phyloP scores from a whole-genome alignment of 352 stramenopile genomes.

The Globisporangium takayamanum region DNA sequence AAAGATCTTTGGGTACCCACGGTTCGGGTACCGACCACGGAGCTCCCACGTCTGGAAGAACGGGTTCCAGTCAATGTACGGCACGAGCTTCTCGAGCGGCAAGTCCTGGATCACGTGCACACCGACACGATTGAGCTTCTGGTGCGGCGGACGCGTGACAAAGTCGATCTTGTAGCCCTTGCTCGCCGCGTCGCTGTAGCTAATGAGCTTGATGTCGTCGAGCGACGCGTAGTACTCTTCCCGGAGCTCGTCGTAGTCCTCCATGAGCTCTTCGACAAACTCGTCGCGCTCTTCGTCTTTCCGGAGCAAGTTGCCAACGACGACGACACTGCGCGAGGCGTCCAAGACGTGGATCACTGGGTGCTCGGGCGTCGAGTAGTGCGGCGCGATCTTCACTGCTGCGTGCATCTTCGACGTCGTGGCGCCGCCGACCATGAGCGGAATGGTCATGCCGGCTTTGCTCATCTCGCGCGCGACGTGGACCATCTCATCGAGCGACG shows the following conservation, averaged over 20 bases:
- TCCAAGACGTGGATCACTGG: conserved; percentile 98
- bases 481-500: conserved; percentile 98
- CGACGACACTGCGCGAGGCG: conserved; percentile 93
- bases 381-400: conserved; percentile 95
- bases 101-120: conserved; percentile 86
- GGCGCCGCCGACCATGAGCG: conserved; percentile 95
- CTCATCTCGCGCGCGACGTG: conserved; percentile 94
- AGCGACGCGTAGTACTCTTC: conserved; percentile 83
- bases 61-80: conserved; percentile 99
- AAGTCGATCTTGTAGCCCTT: conserved; percentile 92
- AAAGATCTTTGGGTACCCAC: conserved; percentile 98
- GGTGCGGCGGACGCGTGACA: conserved; percentile 69
- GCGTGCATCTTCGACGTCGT: conserved; percentile 98
- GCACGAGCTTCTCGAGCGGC: conserved; percentile 84
- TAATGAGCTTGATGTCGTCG: conserved; percentile 62
- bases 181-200: conserved; percentile 38
- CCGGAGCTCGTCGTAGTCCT: conserved; percentile 90
- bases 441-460: conserved; percentile 90
- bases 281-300: conserved; percentile 87
- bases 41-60: conserved; percentile 99
- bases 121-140: conserved; percentile 80
- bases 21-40: conserved; percentile 95
- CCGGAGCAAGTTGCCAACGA: conserved; percentile 90
- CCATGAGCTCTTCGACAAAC: conserved; percentile 92
- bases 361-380: conserved; percentile 93